Evolutionary conservation across 1,284 basidiomycete genomes (phyloP).

Genomic region (Microbotryum scabiosae): DNA sequence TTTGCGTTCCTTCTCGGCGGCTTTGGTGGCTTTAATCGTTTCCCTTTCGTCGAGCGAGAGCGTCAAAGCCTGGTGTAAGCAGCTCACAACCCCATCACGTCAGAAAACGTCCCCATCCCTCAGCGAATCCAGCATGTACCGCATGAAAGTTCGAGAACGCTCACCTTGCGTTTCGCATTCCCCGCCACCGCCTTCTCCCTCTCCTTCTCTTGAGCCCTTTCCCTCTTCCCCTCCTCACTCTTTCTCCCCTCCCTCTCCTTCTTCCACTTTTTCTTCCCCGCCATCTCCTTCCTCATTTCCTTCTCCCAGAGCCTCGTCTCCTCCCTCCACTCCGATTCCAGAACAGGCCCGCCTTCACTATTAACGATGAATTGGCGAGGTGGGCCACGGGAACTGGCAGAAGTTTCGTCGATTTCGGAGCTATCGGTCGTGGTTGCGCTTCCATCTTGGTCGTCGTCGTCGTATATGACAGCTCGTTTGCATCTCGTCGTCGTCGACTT

Average conservation of each 20-base stretch:
- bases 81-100: too few relatives aligned
- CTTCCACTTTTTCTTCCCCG: conserved; percentile 4
- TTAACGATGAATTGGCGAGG: too few relatives aligned
- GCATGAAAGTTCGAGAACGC: too few relatives aligned
- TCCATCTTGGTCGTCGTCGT: too few relatives aligned
- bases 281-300: conserved; percentile 2
- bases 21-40: conserved; percentile 4
- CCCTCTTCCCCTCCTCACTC: not conserved
- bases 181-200: conserved; percentile 1
- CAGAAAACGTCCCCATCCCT: not conserved
- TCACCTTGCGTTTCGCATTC: not conserved
- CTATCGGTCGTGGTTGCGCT: too few relatives aligned
- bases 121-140: too few relatives aligned
- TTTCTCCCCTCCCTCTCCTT: not conserved
- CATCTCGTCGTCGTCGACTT: too few relatives aligned
- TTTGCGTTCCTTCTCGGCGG: conserved; percentile 17
- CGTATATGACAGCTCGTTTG: too few relatives aligned
- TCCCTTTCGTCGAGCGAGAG: not conserved
- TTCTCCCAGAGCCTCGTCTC: not conserved
- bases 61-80: not conserved
- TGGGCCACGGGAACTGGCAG: too few relatives aligned
- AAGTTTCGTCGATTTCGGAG: too few relatives aligned
- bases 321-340: too few relatives aligned
- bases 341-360: too few relatives aligned
- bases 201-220: not conserved